Evolutionary conservation across 1,139 yeast species (phyloP).

Genomic region (Debaryomyces udenii): DNA sequence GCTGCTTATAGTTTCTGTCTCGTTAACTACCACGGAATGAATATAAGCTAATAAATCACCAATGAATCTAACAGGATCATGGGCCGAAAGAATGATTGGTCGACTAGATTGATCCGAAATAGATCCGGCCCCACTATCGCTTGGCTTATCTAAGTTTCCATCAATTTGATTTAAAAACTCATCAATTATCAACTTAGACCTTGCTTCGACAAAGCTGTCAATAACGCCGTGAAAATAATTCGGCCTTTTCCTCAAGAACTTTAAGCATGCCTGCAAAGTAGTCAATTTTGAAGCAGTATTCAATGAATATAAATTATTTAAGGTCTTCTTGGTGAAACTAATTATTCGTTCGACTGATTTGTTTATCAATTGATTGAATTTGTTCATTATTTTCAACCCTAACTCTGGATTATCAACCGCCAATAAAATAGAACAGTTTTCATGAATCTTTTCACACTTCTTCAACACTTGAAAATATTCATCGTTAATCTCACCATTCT

Average conservation of each 20-base stretch:
- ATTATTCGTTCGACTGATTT: constrained; percentile 55
- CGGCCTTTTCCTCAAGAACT: constrained; percentile 37
- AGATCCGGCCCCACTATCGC: constrained; percentile 2
- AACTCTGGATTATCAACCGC: constrained; percentile 70
- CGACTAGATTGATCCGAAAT: constrained; percentile 24
- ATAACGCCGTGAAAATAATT: constrained; percentile 58
- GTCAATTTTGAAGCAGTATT: constrained; percentile 30
- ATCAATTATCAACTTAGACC: constrained; percentile 59
- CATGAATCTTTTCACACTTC: constrained; percentile 66
- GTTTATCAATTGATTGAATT: constrained; percentile 55
- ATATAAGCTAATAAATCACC: constrained; percentile 91
- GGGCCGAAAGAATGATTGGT: constrained; percentile 68
- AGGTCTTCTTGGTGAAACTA: constrained; percentile 36
- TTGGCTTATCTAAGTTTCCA: constrained; percentile 25
- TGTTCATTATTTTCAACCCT: constrained; percentile 70
- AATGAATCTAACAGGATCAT: constrained; percentile 79
- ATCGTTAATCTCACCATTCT: constrained; percentile 45
- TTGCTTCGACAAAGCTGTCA: constrained; percentile 48
- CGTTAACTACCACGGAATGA: constrained; percentile 88
- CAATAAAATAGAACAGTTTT: constrained; percentile 68
- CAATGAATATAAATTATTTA: constrained; percentile 39
- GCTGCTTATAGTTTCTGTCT: constrained; percentile 69
- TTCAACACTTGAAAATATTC: constrained; percentile 65
- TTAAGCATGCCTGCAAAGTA: constrained; percentile 38
- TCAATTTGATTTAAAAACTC: constrained; percentile 60